A percentile compares a stretch with the other conserved stretches of the same genome.
Evolutionary conservation across 2,329 filamentous ascomycete species (phyloP).

Genomic region (Sphaerulina populicola): DNA sequence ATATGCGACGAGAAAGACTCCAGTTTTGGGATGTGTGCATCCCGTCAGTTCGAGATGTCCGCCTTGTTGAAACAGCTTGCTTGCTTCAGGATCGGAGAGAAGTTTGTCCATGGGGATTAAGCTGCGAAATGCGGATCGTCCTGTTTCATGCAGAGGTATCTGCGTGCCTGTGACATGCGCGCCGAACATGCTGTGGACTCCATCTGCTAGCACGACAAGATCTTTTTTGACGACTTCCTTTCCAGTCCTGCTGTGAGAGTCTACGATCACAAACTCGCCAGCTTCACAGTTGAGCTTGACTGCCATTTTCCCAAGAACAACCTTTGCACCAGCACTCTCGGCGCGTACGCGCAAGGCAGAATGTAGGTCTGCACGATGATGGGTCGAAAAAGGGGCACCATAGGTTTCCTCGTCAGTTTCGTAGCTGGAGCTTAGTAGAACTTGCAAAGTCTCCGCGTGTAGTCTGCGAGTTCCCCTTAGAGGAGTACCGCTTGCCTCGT

Average conservation of each 20-base stretch:
- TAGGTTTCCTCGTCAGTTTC: constrained; percentile 3
- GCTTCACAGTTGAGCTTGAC: constrained; percentile 8
- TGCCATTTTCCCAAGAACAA: constrained; percentile 8
- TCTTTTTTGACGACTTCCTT: constrained; percentile 9
- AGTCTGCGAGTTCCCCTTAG: constrained; percentile 7
- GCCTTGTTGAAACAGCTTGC: constrained; percentile 2
- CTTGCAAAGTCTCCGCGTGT: constrained; percentile 1
- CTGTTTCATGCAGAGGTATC: constrained; percentile 6
- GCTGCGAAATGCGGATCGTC: constrained; percentile 7
- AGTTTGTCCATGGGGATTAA: constrained; percentile 8
- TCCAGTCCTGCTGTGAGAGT: background rate
- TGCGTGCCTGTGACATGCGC: constrained; percentile 3
- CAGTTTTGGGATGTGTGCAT: constrained; percentile 2
- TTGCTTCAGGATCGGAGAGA: constrained; percentile 1
- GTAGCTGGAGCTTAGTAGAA: constrained; percentile 2
- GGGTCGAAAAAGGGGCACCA: constrained; percentile 6
- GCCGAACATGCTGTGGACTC: constrained; percentile 9
- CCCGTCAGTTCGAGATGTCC: constrained; percentile 5
- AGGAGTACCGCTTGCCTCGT: background rate
- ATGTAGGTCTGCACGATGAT: constrained; percentile 11
- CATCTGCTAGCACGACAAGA: constrained; percentile 8
- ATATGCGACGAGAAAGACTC: constrained; percentile 10
- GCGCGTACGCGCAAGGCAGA: constrained; percentile 3
- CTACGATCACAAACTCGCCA: constrained; percentile 3
- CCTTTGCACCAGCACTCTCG: constrained; percentile 4